Percentiles rank a stretch among this genome's conserved stretches.
Evolutionary conservation across 2,329 filamentous ascomycete species (phyloP).

Genomic region (Clarireedia paspali): DNA sequence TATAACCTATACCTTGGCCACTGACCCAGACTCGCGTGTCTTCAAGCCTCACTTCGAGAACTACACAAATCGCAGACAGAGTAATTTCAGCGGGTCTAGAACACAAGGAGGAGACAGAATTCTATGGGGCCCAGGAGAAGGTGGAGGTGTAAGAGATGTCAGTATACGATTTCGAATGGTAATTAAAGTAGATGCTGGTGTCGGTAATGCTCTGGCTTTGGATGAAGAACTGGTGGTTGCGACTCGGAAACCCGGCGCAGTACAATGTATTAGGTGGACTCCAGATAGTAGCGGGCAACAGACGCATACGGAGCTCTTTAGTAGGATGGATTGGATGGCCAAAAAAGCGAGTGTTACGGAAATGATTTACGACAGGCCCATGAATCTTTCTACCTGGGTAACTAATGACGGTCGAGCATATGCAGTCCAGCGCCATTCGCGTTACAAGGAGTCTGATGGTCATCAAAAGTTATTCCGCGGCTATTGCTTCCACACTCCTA

Average conservation of each 20-base stretch:
- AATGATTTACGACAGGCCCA: conserved; percentile 90
- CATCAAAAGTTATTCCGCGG: conserved; percentile 68
- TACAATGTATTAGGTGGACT: conserved; percentile 94
- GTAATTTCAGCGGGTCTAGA: conserved; percentile 47
- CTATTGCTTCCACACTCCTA: conserved; percentile 79
- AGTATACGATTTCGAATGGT: conserved; percentile 94
- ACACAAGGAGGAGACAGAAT: conserved; percentile 47
- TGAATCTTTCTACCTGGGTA: conserved; percentile 93
- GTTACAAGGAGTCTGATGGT: conserved; percentile 38
- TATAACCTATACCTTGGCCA: conserved; percentile 88
- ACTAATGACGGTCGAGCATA: conserved; percentile 82
- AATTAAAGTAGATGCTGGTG: conserved; percentile 95
- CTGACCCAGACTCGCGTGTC: conserved; percentile 72
- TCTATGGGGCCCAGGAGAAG: conserved; percentile 72
- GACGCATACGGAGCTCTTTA: conserved; percentile 84
- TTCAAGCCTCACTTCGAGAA: conserved; percentile 77
- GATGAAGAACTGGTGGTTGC: conserved; percentile 91
- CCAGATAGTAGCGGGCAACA: conserved; percentile 75
- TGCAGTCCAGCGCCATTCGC: conserved; percentile 68
- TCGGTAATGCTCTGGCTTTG: conserved; percentile 76
- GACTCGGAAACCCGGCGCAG: conserved; percentile 83
- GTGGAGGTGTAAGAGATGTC: conserved; percentile 73
- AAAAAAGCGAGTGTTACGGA: conserved; percentile 70
- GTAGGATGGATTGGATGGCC: conserved; percentile 76
- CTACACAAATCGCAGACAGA: conserved; percentile 55